Evolutionary conservation across 352 stramenopile genomes (phyloP).

Genomic region (Globisporangium sylvaticum): DNA sequence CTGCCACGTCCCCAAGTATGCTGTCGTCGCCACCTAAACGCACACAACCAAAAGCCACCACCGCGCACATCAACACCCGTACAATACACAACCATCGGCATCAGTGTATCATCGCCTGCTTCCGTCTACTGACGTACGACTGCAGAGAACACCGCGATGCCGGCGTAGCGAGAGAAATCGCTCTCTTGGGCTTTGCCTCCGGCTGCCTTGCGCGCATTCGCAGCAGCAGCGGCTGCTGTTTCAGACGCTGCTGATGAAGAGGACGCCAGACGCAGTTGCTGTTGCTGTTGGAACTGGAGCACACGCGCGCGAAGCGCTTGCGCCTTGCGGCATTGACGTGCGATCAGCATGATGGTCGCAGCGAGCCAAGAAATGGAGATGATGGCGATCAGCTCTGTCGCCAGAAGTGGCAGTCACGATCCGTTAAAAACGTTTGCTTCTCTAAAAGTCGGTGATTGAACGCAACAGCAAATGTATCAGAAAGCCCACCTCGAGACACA

Average conservation of each 20-base stretch:
- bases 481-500: no score
- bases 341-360: constrained; percentile 8
- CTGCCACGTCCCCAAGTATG: constrained; percentile 81
- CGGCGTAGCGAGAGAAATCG: constrained; percentile 72
- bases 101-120: not conserved
- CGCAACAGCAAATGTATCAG: no score
- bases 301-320: constrained; percentile 5
- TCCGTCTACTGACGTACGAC: constrained; percentile 39
- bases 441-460: not conserved
- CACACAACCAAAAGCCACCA: not conserved
- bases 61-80: not conserved
- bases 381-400: not conserved
- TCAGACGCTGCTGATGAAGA: not conserved
- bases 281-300: constrained; percentile 5
- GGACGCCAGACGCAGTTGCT: constrained; percentile 8
- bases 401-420: not conserved
- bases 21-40: constrained; percentile 57
- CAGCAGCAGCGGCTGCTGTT: not conserved
- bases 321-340: constrained; percentile 15
- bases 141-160: constrained; percentile 80
- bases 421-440: not conserved
- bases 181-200: constrained; percentile 34
- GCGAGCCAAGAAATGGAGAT: not conserved
- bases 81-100: not conserved
- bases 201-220: not conserved